phyloP scores from a whole-genome alignment of 176 grass and related monocot genomes.

The Musa schizocarpa region DNA sequence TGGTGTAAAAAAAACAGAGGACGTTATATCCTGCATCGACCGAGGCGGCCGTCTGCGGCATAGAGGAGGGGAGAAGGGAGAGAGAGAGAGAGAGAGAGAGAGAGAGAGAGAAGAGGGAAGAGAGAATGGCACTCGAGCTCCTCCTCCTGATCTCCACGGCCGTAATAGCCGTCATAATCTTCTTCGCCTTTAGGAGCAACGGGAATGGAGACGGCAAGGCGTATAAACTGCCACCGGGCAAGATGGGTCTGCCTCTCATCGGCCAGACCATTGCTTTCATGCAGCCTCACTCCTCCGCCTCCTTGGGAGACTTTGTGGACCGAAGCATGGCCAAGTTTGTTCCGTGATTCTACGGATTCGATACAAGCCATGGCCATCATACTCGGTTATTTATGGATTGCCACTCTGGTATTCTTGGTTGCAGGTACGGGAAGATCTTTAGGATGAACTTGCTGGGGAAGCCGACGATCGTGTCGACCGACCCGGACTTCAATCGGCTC shows the following conservation, averaged over 20 bases:
- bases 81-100: too few relatives aligned
- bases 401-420: background rate
- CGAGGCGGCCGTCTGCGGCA: too few relatives aligned
- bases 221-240: background rate
- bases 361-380: background rate
- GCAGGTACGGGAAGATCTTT: constrained; percentile 10
- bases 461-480: background rate
- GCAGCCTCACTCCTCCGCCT: constrained; percentile 8
- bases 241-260: constrained; percentile 1
- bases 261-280: constrained; percentile 12
- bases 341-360: background rate
- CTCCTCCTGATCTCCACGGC: background rate
- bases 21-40: too few relatives aligned
- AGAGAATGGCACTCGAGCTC: background rate
- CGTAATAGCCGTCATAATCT: background rate
- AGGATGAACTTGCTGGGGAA: constrained; percentile 6
- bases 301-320: background rate
- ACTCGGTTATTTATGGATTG: background rate
- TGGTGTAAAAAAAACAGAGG: too few relatives aligned
- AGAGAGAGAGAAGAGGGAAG: too few relatives aligned
- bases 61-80: too few relatives aligned
- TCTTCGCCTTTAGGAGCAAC: background rate
- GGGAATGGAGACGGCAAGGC: background rate
- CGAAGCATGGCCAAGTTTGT: background rate
- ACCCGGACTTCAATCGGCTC: constrained; percentile 20